These are phyloP conservation scores for Ogataea paradorogensis DNA, from an alignment of 805 yeast genomes.

Conservation along the genomic window DNA sequence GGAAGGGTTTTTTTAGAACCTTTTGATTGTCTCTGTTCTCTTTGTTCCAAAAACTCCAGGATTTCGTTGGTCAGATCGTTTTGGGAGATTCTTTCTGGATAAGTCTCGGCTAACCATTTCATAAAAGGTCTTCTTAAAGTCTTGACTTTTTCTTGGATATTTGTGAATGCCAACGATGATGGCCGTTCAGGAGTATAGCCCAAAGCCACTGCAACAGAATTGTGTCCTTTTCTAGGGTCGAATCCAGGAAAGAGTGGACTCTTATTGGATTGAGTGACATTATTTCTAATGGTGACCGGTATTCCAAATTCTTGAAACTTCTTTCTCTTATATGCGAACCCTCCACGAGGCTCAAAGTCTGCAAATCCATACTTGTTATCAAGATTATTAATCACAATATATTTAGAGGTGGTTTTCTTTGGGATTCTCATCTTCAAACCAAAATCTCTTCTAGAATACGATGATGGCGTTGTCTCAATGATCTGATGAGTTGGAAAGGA, in stretches of 20 bases:
- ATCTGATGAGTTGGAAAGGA: conserved; percentile 67
- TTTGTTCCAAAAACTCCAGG: conserved; percentile 38
- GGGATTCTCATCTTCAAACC: conserved; percentile 77
- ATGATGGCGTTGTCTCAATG: conserved; percentile 63
- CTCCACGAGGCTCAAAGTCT: conserved; percentile 63
- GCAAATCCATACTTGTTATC: conserved; percentile 69
- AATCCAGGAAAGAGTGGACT: conserved; percentile 42
- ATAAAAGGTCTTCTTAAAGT: conserved; percentile 51
- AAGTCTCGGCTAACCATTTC: conserved; percentile 48
- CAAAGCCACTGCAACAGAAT: conserved; percentile 27
- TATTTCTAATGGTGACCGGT: conserved; percentile 35
- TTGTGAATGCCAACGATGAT: conserved; percentile 19
- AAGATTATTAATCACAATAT: conserved; percentile 60
- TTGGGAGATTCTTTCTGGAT: conserved; percentile 41
- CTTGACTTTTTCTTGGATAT: conserved; percentile 40
- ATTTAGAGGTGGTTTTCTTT: conserved; percentile 52
- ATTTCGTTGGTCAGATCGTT: conserved; percentile 38
- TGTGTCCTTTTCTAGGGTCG: conserved; percentile 22
- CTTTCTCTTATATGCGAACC: conserved; percentile 55
- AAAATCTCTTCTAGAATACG: conserved; percentile 65
- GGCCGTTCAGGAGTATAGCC: conserved; percentile 25
- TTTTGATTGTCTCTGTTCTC: conserved; percentile 13
- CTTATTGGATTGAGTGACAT: conserved; percentile 6
- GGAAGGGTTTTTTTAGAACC: conserved; percentile 13
- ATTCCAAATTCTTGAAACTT: conserved; percentile 70